Base-by-base conservation (phyloP, 1,139 yeast species). In the Pichia sorboxylosa region DNA sequence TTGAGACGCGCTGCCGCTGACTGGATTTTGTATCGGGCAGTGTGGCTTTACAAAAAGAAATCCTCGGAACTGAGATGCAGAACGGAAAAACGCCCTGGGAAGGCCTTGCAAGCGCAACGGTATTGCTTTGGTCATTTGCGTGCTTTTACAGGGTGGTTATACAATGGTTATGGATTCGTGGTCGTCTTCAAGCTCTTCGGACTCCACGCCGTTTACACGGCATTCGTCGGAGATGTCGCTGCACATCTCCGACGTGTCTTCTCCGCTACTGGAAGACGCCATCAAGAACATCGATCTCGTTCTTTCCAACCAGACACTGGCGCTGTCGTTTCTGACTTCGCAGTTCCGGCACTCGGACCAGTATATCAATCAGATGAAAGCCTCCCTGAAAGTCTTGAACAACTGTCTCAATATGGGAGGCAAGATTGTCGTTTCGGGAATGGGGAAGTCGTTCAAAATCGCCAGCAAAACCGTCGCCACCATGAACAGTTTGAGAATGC, bases 361-460 rank as follows among this genome's bases (percentile, higher is more conserved):
- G 48, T 61, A 77, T 2, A 72, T 67, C 39, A 46, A 50, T n/a
- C 69, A 74, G 39, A 55, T 78, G 42, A 57, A 59, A 31, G 54
- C 55, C 24, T 66, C 82, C 2, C 52, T 81, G 27, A 61, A 63
- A 31, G 58, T 67, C 16, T 52, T 81, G 47, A 69, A 67, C 50
- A 61, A 64, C 30, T 59, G 78, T 2, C 51, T 67, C 6, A 52
- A 63, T 17, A 54, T 56, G 14, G 64, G 69, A 16, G 90, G 92
- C 9, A 83, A 83, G 49, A 64, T 84, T 17, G 74, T 83, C 4
- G 54, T 82, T 17, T 69, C 82, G 16, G 94, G 94, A 4, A 77
- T 84, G 53, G 96, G 96, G 7, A 84, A 84, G 54, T 76, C 90
- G 6, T 73, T 61, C 54, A 83, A 82, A 53, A 79, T 84, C 26